Percentiles rank a stretch among this genome's conserved stretches.
Conservation (phyloP, 495 filamentous ascomycete genomes). For the Xylaria sp. region DNA sequence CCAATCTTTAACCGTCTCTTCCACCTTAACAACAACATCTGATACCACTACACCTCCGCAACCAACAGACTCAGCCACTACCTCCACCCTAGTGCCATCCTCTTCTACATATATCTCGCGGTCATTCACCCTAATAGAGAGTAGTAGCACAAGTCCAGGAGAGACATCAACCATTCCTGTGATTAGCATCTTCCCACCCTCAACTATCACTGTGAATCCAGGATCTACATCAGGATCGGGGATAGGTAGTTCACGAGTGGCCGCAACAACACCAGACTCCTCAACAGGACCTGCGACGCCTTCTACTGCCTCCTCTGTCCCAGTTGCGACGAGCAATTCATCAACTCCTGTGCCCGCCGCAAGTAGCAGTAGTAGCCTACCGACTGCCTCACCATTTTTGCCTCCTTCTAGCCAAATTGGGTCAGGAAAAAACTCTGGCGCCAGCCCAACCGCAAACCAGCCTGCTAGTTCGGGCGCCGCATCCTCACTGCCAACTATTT, state of each 20-base stretch:
- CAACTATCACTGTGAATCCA: conserved; percentile 31
- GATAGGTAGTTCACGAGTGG: conserved; percentile 9
- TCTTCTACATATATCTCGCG: conserved; percentile 35
- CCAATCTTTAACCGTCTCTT: conserved; percentile 23
- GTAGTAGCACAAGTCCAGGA: conserved; percentile 16
- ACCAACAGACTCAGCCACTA: conserved; percentile 5
- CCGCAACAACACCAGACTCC: conserved; percentile 1
- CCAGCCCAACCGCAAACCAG: conserved; percentile 9
- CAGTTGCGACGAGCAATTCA: not conserved
- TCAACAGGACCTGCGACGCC: conserved; percentile 15
- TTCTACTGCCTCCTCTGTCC: conserved; percentile 13
- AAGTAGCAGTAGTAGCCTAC: not conserved
- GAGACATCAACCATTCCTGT: conserved; percentile 32
- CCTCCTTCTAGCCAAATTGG: conserved; percentile 2
- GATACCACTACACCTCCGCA: conserved; percentile 21
- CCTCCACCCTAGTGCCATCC: not conserved
- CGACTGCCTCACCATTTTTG: conserved; percentile 6
- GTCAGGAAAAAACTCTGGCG: not conserved
- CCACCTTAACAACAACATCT: conserved; percentile 1
- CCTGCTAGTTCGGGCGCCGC: not conserved
- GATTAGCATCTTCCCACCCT: conserved; percentile 38
- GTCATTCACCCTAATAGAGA: conserved; percentile 34
- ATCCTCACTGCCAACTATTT: conserved; percentile 1
- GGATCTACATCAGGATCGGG: conserved; percentile 15
- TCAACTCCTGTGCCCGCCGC: not conserved